Evolutionary conservation across 176 grass and related monocot species (phyloP).

Genomic region (Saccharum spontaneum): DNA sequence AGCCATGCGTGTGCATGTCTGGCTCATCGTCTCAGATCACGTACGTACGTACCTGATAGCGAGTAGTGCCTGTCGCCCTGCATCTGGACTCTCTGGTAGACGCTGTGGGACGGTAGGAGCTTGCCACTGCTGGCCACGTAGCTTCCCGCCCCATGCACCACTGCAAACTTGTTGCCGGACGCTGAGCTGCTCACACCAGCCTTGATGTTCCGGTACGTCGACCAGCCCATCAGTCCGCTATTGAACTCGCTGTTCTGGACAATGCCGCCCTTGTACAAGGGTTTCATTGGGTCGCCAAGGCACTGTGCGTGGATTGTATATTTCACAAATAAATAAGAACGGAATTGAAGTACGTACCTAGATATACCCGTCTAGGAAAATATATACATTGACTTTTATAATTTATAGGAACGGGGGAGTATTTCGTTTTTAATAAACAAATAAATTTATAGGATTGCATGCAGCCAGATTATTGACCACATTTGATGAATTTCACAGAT

Average conservation of each 20-base stretch:
- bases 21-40: background rate
- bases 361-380: too few relatives aligned
- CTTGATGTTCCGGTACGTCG: constrained; percentile 33
- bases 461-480: background rate
- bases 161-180: constrained; percentile 51
- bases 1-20: too few relatives aligned
- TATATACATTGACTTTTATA: too few relatives aligned
- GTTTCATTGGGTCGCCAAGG: constrained; percentile 45
- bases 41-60: constrained; percentile 70
- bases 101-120: constrained; percentile 39
- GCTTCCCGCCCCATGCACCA: constrained; percentile 20
- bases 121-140: constrained; percentile 22
- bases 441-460: too few relatives aligned
- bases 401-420: too few relatives aligned
- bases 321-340: background rate
- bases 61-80: constrained; percentile 48
- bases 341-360: background rate
- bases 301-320: constrained; percentile 60
- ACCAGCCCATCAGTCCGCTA: constrained; percentile 55
- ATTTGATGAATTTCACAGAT: background rate
- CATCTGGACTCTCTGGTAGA: constrained; percentile 65
- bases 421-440: too few relatives aligned
- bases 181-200: constrained; percentile 38
- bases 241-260: constrained; percentile 75
- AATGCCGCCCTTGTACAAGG: constrained; percentile 72